Evolutionary conservation across 805 yeast genomes (phyloP).

Genomic region (Wickerhamiella siamensis): DNA sequence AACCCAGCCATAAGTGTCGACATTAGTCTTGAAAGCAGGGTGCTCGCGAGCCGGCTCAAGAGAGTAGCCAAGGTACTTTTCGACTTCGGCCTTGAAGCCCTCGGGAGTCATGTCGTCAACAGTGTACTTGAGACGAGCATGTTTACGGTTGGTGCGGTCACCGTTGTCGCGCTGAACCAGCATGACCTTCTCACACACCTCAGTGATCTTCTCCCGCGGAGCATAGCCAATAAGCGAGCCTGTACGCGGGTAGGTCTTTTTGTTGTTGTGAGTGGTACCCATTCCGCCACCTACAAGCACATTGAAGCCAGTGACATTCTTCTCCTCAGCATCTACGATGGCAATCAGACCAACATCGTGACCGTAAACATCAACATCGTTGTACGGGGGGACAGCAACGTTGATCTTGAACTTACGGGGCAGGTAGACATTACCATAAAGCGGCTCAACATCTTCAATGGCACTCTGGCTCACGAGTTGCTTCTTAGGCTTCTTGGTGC

Average conservation of each 20-base stretch:
- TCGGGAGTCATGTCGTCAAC: slow-evolving; percentile 89
- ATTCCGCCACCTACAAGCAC: slow-evolving; percentile 95
- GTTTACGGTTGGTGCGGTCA: slow-evolving; percentile 91
- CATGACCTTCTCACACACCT: slow-evolving; percentile 84
- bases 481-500: slow-evolving; percentile 50
- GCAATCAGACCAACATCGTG: slow-evolving; percentile 90
- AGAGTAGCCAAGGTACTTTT: slow-evolving; percentile 63
- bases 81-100: slow-evolving; percentile 63
- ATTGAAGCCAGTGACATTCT: slow-evolving; percentile 66
- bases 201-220: slow-evolving; percentile 47
- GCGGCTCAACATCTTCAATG: slow-evolving; percentile 66
- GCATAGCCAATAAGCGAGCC: slow-evolving; percentile 79
- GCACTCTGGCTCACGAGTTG: slow-evolving; percentile 78
- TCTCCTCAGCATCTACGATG: slow-evolving; percentile 41
- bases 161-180: slow-evolving; percentile 89
- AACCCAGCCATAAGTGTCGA: slow-evolving; percentile 89
- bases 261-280: slow-evolving; percentile 96
- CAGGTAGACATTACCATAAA: slow-evolving; percentile 72
- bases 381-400: slow-evolving; percentile 88
- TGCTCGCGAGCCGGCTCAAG: slow-evolving; percentile 59
- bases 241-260: slow-evolving; percentile 90
- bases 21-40: slow-evolving; percentile 62
- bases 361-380: slow-evolving; percentile 93
- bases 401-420: slow-evolving; percentile 95
- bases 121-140: slow-evolving; percentile 94